Evolutionary conservation across 2,329 filamentous ascomycete genomes (phyloP), one percentile per base, ranked within the genome.

Genomic region (Uncinocarpus reesii): DNA sequence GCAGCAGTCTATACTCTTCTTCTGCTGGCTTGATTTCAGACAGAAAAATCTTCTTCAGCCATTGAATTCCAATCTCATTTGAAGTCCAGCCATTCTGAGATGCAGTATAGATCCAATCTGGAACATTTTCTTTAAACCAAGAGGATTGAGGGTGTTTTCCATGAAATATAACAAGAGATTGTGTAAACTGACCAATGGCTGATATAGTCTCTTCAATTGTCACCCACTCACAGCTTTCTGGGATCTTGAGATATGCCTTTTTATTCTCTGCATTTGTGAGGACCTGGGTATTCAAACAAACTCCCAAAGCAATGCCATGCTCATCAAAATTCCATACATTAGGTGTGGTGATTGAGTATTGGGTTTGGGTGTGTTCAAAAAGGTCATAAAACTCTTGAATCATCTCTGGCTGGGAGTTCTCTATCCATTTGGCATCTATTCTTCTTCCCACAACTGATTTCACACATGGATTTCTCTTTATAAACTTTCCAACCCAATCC

Each of bases 251-350:
- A 32, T 4, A 8, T 5, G 29, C 44, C 21, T 42, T 29, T 21
- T 35, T 43, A 40, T 47, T 43, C 38, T 58, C 48, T 51, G 49
- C 29, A 29, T 55, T 50, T 34, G 53, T 51, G 21, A 54, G 34
- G n/a, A 57, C 47, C 20, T 35, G 44, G 20, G 37, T 44, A 29
- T 36, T 51, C 29, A 32, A 43, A 23, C 51, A 42, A 15, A 53
- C 16, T 5, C 53, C 51, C 52, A 55, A 55, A 36, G 44, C 38
- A 46, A 54, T 56, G 20, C 52, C 48, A 41, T 42, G 56, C 36
- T 54, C 45, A 48, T 56, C 47, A 43, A 55, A 56, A 42, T 56
- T 57, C 42, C 52, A 58, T 41, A 58, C 52, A 52, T 53, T n/a
- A n/a, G n/a, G n/a, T n/a, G 34, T 37, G 18, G 34, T 15, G 18